Evolutionary conservation across 306 rosid species (phyloP).

Genomic region (Gastrolobium bilobum): DNA sequence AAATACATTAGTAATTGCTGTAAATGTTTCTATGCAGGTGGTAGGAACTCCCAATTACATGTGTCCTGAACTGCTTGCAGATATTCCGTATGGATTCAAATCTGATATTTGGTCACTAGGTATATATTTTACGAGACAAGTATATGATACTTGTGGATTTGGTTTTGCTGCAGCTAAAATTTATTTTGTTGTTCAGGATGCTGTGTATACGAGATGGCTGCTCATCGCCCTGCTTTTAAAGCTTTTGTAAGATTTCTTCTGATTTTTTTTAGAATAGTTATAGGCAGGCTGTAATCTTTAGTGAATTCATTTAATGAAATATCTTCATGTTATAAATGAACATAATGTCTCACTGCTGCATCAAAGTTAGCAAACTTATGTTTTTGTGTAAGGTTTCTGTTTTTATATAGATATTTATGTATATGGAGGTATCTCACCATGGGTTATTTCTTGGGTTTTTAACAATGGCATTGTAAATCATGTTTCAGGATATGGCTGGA

Average conservation of each 20-base stretch:
- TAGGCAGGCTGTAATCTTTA: constrained; percentile 1
- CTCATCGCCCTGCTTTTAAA: constrained; percentile 98
- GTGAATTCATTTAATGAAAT: constrained; percentile 21
- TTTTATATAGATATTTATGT: constrained; percentile 7
- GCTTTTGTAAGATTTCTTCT: constrained; percentile 85
- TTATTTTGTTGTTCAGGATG: constrained; percentile 71
- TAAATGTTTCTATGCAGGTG: constrained; percentile 65
- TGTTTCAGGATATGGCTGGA: constrained; percentile 98
- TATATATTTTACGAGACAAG: constrained; percentile 51
- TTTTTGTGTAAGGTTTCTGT: constrained; percentile 29
- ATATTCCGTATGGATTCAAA: constrained; percentile 98
- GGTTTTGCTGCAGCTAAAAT: constrained; percentile 53
- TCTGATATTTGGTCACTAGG: constrained; percentile 99
- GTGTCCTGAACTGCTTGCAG: constrained; percentile 99
- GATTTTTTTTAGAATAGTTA: constrained; percentile 17
- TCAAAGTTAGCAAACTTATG: background rate
- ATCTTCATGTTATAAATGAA: constrained; percentile 30
- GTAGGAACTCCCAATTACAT: constrained; percentile 99
- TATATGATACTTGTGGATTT: constrained; percentile 19
- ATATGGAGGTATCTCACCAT: constrained; percentile 5
- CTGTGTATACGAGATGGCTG: constrained; percentile 99
- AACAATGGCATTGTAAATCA: constrained; percentile 38
- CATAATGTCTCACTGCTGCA: constrained; percentile 1
- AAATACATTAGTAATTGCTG: constrained; percentile 32
- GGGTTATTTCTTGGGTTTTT: constrained; percentile 38